Evolutionary conservation across 306 rosid genomes (phyloP).

Genomic region (Canavalia ensiformis): DNA sequence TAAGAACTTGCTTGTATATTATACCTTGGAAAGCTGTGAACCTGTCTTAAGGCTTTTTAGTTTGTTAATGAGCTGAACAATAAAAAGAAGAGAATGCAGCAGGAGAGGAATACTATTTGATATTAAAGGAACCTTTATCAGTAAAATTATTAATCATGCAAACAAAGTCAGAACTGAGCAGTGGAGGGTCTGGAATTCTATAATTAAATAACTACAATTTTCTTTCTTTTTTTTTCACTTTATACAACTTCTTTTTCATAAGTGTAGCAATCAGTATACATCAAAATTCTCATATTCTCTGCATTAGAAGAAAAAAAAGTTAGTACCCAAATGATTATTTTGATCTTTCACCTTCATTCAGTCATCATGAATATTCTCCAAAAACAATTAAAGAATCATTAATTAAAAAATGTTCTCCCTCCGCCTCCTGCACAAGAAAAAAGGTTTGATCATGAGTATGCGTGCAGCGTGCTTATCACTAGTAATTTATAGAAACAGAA

Average conservation of each 20-base stretch:
- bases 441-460: conserved; percentile 58
- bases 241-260: conserved; percentile 52
- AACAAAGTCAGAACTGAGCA: conserved; percentile 30
- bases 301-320: conserved; percentile 47
- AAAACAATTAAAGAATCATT: conserved; percentile 80
- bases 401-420: conserved; percentile 58
- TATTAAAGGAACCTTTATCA: conserved; percentile 48
- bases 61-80: conserved; percentile 31
- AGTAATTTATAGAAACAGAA: conserved; percentile 38
- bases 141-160: conserved; percentile 47
- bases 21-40: background rate
- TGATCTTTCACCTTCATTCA: conserved; percentile 66
- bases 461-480: conserved; percentile 54
- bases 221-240: background rate
- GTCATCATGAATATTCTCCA: conserved; percentile 65
- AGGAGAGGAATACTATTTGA: conserved; percentile 1
- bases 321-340: conserved; percentile 64
- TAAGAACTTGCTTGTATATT: background rate
- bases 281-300: conserved; percentile 51
- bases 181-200: conserved; percentile 38
- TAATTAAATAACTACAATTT: conserved; percentile 8
- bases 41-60: conserved; percentile 28
- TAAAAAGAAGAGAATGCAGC: conserved; percentile 39
- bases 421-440: conserved; percentile 71
- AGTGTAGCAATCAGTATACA: conserved; percentile 54